Evolutionary conservation across 768 basidiomycete species (phyloP).

Genomic region (Naganishia vaughanmartiniae): DNA sequence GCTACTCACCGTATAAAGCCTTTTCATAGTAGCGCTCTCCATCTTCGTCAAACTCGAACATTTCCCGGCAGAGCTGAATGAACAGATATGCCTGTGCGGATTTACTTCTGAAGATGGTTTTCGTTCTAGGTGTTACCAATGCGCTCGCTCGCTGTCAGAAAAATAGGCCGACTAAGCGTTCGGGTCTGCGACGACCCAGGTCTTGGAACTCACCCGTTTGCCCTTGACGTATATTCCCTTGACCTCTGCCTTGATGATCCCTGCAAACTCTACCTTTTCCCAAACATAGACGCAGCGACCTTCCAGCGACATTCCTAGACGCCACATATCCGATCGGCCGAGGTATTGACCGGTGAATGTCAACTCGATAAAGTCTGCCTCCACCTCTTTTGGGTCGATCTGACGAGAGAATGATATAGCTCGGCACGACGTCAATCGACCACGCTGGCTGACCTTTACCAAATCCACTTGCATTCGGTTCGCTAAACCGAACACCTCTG

Average conservation of each 20-base stretch:
- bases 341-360: slow-evolving; percentile 93
- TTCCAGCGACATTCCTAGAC: slow-evolving; percentile 75
- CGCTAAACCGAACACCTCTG: slow-evolving; percentile 9
- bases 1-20: slow-evolving; percentile 70
- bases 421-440: background rate
- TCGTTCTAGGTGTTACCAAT: slow-evolving; percentile 75
- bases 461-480: slow-evolving; percentile 29
- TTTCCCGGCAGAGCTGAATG: slow-evolving; percentile 91
- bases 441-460: slow-evolving; percentile 3
- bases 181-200: background rate
- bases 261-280: slow-evolving; percentile 81
- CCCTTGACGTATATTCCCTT: slow-evolving; percentile 71
- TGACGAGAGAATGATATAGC: slow-evolving; percentile 40
- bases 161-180: background rate
- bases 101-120: slow-evolving; percentile 80
- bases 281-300: slow-evolving; percentile 77
- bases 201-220: slow-evolving; percentile 58
- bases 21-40: slow-evolving; percentile 96
- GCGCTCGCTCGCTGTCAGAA: slow-evolving; percentile 57
- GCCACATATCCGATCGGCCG: slow-evolving; percentile 95
- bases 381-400: slow-evolving; percentile 62
- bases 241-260: slow-evolving; percentile 72
- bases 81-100: slow-evolving; percentile 91
- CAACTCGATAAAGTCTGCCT: slow-evolving; percentile 65
- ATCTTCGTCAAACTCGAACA: slow-evolving; percentile 95